Percentiles rank a stretch among this genome's conserved stretches.
Evolutionary conservation across 108 stramenopile genomes (phyloP).

Genomic region (Epithemia pelagica): DNA sequence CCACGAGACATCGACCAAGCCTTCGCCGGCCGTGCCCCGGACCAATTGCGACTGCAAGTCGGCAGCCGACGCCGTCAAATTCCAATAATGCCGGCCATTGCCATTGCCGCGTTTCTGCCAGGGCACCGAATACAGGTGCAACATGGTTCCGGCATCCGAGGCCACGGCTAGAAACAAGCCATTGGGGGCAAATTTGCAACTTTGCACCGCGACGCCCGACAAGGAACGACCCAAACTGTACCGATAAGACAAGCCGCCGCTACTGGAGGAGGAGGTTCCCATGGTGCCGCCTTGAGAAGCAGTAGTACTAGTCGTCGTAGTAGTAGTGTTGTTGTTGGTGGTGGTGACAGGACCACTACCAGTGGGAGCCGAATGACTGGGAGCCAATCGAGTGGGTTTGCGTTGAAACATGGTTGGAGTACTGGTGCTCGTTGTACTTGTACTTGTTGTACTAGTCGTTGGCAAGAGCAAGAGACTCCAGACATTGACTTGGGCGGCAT

Average conservation of each 20-base stretch:
- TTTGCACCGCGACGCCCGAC: constrained; percentile 35
- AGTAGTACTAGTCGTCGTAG: neutral
- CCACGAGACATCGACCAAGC: constrained; percentile 74
- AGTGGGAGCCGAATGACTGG: neutral
- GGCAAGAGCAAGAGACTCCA: constrained; percentile 38
- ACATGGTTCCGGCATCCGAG: constrained; percentile 73
- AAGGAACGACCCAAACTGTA: constrained; percentile 59
- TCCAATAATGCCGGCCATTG: constrained; percentile 46
- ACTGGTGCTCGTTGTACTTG: constrained; percentile 4
- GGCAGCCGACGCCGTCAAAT: constrained; percentile 15
- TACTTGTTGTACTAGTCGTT: neutral
- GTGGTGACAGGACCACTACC: too few relatives aligned
- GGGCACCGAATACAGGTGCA: constrained; percentile 58
- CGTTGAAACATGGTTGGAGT: neutral
- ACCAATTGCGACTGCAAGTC: constrained; percentile 56
- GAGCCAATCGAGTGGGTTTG: neutral
- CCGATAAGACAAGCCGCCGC: constrained; percentile 51
- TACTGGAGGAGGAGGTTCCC: neutral
- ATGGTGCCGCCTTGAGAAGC: neutral
- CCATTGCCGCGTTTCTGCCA: constrained; percentile 32
- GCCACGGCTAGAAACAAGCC: constrained; percentile 81
- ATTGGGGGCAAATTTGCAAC: constrained; percentile 73
- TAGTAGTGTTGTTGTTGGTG: too few relatives aligned
- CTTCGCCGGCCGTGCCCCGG: constrained; percentile 45
- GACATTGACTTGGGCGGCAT: constrained; percentile 68